These are phyloP conservation scores for Entrophospora sp. DNA, from an alignment of 192 early-diverging fungal species.

Conservation along the genomic window DNA sequence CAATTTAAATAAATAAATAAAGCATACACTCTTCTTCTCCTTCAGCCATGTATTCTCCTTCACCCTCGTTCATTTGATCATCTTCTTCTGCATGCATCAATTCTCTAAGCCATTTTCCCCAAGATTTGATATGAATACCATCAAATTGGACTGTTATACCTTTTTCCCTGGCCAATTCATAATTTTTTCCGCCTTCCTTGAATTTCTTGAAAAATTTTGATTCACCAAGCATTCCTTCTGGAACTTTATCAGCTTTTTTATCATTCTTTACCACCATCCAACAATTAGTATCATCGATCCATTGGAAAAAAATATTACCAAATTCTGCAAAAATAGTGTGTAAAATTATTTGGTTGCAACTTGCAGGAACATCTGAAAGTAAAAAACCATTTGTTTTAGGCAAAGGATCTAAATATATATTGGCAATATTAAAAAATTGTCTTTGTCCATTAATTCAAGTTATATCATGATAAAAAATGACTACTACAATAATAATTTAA, in stretches of 20 bases:
- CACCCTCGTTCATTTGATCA: neutral
- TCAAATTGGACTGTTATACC: slow-evolving; percentile 3
- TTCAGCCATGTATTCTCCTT: neutral
- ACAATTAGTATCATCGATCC: slow-evolving; percentile 20
- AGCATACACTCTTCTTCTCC: neutral
- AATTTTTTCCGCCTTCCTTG: slow-evolving; percentile 3
- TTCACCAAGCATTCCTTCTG: neutral
- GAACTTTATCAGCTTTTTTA: slow-evolving; percentile 5
- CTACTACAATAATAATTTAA: neutral
- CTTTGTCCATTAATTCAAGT: neutral
- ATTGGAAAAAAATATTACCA: slow-evolving; percentile 9
- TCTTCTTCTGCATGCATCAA: neutral
- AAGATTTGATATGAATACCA: slow-evolving; percentile 1
- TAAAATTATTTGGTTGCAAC: neutral
- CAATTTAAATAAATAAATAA: neutral
- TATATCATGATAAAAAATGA: too few species aligned
- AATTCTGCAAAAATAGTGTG: slow-evolving; percentile 12
- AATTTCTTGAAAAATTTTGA: slow-evolving; percentile 5
- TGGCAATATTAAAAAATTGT: neutral
- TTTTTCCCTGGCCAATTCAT: neutral
- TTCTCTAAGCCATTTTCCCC: slow-evolving; percentile 4
- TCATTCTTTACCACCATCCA: slow-evolving; percentile 16
- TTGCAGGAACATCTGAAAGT: slow-evolving; percentile 14
- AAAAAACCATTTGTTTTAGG: slow-evolving; percentile 13
- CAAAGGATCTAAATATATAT: neutral